A percentile compares a stretch with the other conserved stretches of the same genome.
phyloP scores from a whole-genome alignment of 805 yeast species.

The Pachysolen tannophilus region DNA sequence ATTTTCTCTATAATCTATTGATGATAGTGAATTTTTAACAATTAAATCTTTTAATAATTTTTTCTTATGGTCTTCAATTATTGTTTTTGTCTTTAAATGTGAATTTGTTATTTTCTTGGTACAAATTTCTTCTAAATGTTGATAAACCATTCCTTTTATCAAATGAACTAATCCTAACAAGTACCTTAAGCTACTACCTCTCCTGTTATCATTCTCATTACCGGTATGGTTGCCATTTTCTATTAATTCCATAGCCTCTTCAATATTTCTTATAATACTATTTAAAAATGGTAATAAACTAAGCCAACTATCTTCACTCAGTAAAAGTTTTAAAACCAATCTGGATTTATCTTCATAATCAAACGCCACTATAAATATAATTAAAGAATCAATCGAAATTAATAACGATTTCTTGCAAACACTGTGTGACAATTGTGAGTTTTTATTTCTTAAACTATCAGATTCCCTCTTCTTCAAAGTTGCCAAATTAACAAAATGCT shows the following conservation, averaged over 20 bases:
- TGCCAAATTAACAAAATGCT: conserved; percentile 8
- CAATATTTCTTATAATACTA: conserved; percentile 2
- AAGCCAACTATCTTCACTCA: conserved; percentile 8
- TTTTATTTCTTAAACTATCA: conserved; percentile 3
- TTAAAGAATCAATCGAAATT: conserved; percentile 5
- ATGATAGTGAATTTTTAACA: not conserved
- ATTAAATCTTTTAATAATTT: conserved; percentile 2
- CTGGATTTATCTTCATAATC: conserved; percentile 10
- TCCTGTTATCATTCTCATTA: too few relatives aligned
- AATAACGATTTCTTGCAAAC: not conserved
- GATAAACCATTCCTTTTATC: conserved; percentile 4
- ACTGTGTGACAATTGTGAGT: not conserved
- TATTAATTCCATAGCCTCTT: not conserved
- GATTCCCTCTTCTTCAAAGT: conserved; percentile 7
- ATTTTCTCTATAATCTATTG: conserved; percentile 2
- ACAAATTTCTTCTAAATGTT: conserved; percentile 4
- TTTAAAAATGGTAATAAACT: conserved; percentile 6
- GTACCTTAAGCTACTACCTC: not conserved
- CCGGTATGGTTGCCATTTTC: too few relatives aligned
- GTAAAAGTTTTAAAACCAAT: conserved; percentile 7
- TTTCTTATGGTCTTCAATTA: conserved; percentile 1
- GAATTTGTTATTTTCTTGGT: conserved; percentile 2
- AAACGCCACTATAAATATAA: conserved; percentile 8
- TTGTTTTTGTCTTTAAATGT: conserved; percentile 1
- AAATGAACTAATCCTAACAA: conserved; percentile 3